Evolutionary conservation across 352 stramenopile genomes (phyloP), one percentile per base, ranked within the genome.

Genomic region (Phytophthora rubi): DNA sequence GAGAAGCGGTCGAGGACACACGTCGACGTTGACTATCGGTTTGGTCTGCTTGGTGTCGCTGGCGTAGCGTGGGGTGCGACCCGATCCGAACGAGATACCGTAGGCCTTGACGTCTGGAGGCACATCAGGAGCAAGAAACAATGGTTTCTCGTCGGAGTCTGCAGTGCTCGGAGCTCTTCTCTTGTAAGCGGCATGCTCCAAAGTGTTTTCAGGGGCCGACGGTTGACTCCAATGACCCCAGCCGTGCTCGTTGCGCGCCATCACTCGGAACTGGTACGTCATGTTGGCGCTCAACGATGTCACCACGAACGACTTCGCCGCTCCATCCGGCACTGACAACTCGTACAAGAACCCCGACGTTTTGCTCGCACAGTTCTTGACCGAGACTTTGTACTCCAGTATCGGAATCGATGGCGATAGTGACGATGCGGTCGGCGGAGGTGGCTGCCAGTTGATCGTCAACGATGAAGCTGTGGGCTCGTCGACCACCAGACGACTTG

Each of bases 221-320:
- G 89, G 86, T 30, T 90, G 78, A 42, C 83, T 93, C 66, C 89
- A 97, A 26, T 82, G 66, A 12, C 89, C 81, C 70, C 79, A 89
- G 33, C 91, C 89, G 16, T 92, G 64, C 7, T 59, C 64, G 39
- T 93, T 97, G 32, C 83, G 72, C 12, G 83, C 90, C 10, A 90
- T 80, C 2, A 97, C 75, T 5, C 86, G 81, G 63, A 97, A 97
- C 68, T 97, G 90, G 75, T 97, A 97, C 54, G 83, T 80, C 35
- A 89, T 80, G 9, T 85, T 86, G n/a, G 83, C 82, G 45, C 83
- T 91, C 4, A 97, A 68, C 47, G 85, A 91, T 3, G 82, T 82
- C 16, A 93, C 65, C 16, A 79, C 70, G 30, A 82, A 65, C 62
- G 59, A 57, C 39, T 70, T 52, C 15, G 56, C 37, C 33, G 64